Percentiles rank a stretch among this genome's conserved stretches.
Conservation (phyloP, 768 basidiomycete species). For the Psilocybe tampanensis region DNA sequence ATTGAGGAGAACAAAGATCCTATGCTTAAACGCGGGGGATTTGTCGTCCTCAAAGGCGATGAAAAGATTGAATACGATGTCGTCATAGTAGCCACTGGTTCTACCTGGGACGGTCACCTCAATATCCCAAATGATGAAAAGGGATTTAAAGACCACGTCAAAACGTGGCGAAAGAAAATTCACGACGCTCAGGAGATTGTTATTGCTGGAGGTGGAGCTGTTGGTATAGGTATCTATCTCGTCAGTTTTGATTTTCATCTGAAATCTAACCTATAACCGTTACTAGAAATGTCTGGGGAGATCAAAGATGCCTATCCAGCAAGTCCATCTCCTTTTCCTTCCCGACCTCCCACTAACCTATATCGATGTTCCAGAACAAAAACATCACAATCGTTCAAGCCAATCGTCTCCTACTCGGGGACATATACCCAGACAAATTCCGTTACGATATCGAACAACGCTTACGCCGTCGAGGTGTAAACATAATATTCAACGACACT, state of each 20-base stretch:
- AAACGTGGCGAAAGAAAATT: slow-evolving; percentile 28
- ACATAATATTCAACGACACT: slow-evolving; percentile 53
- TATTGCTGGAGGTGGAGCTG: slow-evolving; percentile 55
- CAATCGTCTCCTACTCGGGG: slow-evolving; percentile 49
- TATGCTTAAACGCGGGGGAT: slow-evolving; percentile 36
- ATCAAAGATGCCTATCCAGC: slow-evolving; percentile 45
- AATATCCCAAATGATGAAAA: slow-evolving; percentile 37
- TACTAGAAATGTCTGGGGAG: slow-evolving; percentile 44
- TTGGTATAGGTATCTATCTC: slow-evolving; percentile 49
- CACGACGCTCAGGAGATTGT: slow-evolving; percentile 40
- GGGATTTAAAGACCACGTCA: slow-evolving; percentile 18
- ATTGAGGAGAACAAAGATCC: slow-evolving; percentile 29
- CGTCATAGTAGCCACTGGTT: slow-evolving; percentile 62
- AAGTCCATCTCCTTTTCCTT: slow-evolving; percentile 30
- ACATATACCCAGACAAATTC: slow-evolving; percentile 54
- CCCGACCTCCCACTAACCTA: not conserved
- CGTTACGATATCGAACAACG: slow-evolving; percentile 48
- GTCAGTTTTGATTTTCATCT: no score
- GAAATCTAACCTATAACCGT: not conserved
- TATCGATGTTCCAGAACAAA: slow-evolving; percentile 32
- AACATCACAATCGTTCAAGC: slow-evolving; percentile 64
- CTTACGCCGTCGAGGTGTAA: slow-evolving; percentile 44
- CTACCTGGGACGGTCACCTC: slow-evolving; percentile 50
- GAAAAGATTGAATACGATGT: slow-evolving; percentile 51
- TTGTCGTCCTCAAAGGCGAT: slow-evolving; percentile 50